Percentiles rank a stretch among this genome's conserved stretches.
phyloP scores from a whole-genome alignment of 2,329 filamentous ascomycete species.

The Fusarium abutilonis region DNA sequence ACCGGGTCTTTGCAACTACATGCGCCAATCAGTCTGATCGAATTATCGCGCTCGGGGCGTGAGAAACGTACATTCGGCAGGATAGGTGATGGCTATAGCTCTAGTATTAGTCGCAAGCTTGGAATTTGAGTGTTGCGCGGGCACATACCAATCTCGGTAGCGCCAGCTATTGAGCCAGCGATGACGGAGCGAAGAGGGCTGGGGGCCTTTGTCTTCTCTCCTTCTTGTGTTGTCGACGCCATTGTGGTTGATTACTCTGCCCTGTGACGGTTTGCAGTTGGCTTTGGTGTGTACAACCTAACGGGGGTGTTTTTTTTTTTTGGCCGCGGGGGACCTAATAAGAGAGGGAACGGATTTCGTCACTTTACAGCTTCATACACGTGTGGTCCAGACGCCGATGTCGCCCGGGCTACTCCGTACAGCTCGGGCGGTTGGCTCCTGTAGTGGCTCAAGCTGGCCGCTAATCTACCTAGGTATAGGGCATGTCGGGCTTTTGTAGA shows the following conservation, averaged over 20 bases:
- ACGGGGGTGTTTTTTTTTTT: slow-evolving; percentile 33
- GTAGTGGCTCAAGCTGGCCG: neutral
- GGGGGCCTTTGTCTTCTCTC: slow-evolving; percentile 60
- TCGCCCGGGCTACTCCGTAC: slow-evolving; percentile 25
- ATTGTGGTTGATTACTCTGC: slow-evolving; percentile 36
- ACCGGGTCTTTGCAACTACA: slow-evolving; percentile 90
- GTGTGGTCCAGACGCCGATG: slow-evolving; percentile 36
- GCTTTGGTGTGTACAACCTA: neutral
- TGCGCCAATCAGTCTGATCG: slow-evolving; percentile 16
- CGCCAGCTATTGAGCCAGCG: slow-evolving; percentile 92
- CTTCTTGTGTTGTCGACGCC: slow-evolving; percentile 43
- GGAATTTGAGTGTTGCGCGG: slow-evolving; percentile 1
- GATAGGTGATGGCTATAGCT: slow-evolving; percentile 80
- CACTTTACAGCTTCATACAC: slow-evolving; percentile 32
- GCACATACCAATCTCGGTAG: slow-evolving; percentile 84
- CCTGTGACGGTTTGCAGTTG: slow-evolving; percentile 7
- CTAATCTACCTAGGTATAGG: neutral
- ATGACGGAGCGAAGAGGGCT: slow-evolving; percentile 89
- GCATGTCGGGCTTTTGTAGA: slow-evolving; percentile 1
- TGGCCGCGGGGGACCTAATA: slow-evolving; percentile 19
- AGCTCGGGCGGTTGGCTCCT: neutral
- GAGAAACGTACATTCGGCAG: slow-evolving; percentile 79
- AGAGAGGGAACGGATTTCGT: slow-evolving; percentile 40
- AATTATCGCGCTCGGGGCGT: neutral
- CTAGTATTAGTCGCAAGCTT: slow-evolving; percentile 23